A percentile compares a stretch with the other conserved stretches of the same genome.
phyloP scores from a whole-genome alignment of 2,329 filamentous ascomycete genomes.

The Trichoderma sp. region DNA sequence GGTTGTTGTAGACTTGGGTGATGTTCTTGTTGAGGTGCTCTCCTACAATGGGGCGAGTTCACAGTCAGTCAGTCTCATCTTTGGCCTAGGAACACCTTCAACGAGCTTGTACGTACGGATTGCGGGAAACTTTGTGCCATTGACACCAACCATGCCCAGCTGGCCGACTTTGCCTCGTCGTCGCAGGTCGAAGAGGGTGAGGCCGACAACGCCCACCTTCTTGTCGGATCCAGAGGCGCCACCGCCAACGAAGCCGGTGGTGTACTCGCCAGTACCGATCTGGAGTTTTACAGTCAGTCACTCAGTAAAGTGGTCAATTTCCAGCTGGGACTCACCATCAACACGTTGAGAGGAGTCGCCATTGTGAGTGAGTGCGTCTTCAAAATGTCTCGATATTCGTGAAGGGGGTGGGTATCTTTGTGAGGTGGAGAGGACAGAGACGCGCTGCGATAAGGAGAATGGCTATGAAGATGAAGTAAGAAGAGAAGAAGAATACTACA shows the following conservation, averaged over 20 bases:
- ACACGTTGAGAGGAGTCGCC: conserved; percentile 62
- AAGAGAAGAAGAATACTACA: not conserved
- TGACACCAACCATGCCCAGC: conserved; percentile 85
- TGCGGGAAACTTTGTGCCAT: conserved; percentile 84
- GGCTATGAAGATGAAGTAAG: not conserved
- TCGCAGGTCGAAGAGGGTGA: conserved; percentile 86
- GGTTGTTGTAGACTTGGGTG: conserved; percentile 78
- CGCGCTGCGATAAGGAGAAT: not conserved
- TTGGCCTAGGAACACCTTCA: not conserved
- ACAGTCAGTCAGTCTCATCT: not conserved
- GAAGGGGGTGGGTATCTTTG: not conserved
- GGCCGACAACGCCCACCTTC: conserved; percentile 89
- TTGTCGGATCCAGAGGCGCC: conserved; percentile 87
- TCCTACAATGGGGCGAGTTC: conserved; percentile 45
- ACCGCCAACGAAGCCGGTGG: conserved; percentile 86
- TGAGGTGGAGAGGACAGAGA: not conserved
- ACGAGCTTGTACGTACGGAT: conserved; percentile 63
- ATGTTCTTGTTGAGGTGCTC: conserved; percentile 88
- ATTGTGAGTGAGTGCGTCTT: conserved; percentile 35
- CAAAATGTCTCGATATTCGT: not conserved
- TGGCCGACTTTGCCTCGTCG: conserved; percentile 83
- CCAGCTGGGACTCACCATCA: conserved; percentile 55
- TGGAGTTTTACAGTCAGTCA: conserved; percentile 28
- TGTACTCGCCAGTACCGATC: conserved; percentile 95
- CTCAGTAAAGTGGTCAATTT: not conserved